A percentile compares a stretch with the other conserved stretches of the same genome.
Conservation (phyloP, 352 stramenopile genomes). For the Phytophthora agathidicida region DNA sequence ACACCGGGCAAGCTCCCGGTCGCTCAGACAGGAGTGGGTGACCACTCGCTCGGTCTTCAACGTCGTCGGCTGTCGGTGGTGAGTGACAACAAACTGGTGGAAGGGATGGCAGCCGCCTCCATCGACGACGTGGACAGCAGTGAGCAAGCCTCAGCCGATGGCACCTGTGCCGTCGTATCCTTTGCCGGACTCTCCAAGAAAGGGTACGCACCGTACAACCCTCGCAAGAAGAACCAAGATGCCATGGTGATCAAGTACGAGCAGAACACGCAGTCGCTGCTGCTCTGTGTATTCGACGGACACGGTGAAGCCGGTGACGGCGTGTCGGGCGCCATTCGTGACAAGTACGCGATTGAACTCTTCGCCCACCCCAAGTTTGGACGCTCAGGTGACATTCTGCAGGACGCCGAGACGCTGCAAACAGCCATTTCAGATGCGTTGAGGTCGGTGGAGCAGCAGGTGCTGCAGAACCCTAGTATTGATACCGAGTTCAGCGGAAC, state of each 20-base stretch:
- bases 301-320: slow-evolving; percentile 95
- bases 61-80: slow-evolving; percentile 73
- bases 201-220: slow-evolving; percentile 93
- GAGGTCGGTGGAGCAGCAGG: slow-evolving; percentile 70
- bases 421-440: slow-evolving; percentile 62
- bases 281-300: slow-evolving; percentile 97
- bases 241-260: slow-evolving; percentile 96
- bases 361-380: slow-evolving; percentile 91
- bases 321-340: slow-evolving; percentile 91
- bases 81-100: slow-evolving; percentile 84
- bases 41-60: slow-evolving; percentile 69
- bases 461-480: slow-evolving; percentile 91
- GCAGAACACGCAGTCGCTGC: slow-evolving; percentile 88
- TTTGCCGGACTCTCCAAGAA: slow-evolving; percentile 86
- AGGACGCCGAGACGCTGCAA: slow-evolving; percentile 66
- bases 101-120: slow-evolving; percentile 70
- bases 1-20: slow-evolving; percentile 52
- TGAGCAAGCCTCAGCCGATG: slow-evolving; percentile 52
- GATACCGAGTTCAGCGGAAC: slow-evolving; percentile 94
- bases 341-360: slow-evolving; percentile 90
- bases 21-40: slow-evolving; percentile 36
- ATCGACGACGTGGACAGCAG: slow-evolving; percentile 66
- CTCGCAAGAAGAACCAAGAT: slow-evolving; percentile 98
- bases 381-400: slow-evolving; percentile 50
- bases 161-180: slow-evolving; percentile 58